Base-by-base conservation (phyloP, 345 rosid species). In the Cardamine chenopodiifolia region DNA sequence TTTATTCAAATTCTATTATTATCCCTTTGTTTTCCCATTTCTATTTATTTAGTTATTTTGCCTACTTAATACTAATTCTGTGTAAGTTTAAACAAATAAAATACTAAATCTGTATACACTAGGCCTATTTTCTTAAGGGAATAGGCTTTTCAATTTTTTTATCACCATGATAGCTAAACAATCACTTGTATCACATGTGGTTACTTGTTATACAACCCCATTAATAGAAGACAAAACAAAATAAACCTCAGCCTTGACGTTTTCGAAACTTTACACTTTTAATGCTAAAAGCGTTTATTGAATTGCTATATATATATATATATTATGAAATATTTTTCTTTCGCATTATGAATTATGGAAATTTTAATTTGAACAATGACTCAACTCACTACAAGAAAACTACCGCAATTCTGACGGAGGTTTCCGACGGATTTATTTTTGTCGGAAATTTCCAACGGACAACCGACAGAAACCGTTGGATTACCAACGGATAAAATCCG, bases 111-210 rank as follows among this genome's bases (percentile, higher is more conserved):
- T 61, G 57, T 45, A 54, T 17, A 40, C 22, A 60, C 26, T 71
- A 62, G 22, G 8, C 9, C 28, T 25, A 19, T 58, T 67, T 56
- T 42, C n/a, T 34, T 34, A 39, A 62, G 14, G 19, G 34, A 62
- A 50, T 68, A 68, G 57, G 50, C 68, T 68, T 67, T 54, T 28
- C 10, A n/a, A 4, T 49, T 28, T 50, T 59, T 15, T 52, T 61
- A 31, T 69, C 50, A 61, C 37, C 48, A 53, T 34, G 56, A 61
- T 68, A 68, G 74, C 62, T 55, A 69, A 76, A 76, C 74, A 62
- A 42, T 62, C 75, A 69, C 79, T 69, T 76, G 64, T 42, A 76
- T 54, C 79, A 76, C 79, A 76, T 76, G 70, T 69, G 70, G 25
- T 62, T 76, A 42, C 66, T 55, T 70, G 62, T 40, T 53, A 25